Percentiles rank a stretch among this genome's conserved stretches.
These are phyloP conservation scores for Leucosporidium scottii DNA, from an alignment of 768 basidiomycete genomes.

Conservation along the genomic window DNA sequence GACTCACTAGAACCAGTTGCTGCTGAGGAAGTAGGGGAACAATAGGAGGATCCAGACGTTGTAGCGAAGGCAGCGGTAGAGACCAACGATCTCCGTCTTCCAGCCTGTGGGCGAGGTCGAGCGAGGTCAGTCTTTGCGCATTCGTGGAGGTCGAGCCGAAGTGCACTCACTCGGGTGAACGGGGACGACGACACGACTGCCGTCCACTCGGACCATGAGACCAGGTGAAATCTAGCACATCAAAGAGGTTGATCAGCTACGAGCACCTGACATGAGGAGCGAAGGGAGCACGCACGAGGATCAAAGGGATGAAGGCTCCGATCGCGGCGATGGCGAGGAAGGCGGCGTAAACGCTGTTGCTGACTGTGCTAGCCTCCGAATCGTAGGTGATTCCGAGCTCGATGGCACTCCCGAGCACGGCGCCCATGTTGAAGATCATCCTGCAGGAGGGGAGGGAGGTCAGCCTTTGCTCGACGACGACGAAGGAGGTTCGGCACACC, in stretches of 20 bases:
- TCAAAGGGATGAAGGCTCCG: constrained; percentile 36
- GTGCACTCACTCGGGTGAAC: constrained; percentile 5
- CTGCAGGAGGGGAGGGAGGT: too few relatives aligned
- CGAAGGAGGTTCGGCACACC: not conserved
- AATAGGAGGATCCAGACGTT: constrained; percentile 64
- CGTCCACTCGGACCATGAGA: constrained; percentile 58
- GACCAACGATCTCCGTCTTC: constrained; percentile 66
- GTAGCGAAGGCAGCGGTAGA: constrained; percentile 60
- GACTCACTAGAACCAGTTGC: not conserved
- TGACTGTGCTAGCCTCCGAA: constrained; percentile 27
- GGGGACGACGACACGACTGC: constrained; percentile 13
- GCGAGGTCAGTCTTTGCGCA: too few relatives aligned
- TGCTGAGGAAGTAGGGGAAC: constrained; percentile 49
- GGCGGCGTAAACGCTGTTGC: constrained; percentile 53
- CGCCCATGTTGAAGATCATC: constrained; percentile 57
- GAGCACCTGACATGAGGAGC: not conserved
- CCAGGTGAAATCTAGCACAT: constrained; percentile 49
- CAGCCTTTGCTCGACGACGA: too few relatives aligned
- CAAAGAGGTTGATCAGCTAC: not conserved
- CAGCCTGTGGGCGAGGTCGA: constrained; percentile 42
- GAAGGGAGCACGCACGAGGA: constrained; percentile 49
- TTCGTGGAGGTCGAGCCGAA: too few relatives aligned
- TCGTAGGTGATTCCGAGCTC: constrained; percentile 28
- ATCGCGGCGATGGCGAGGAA: constrained; percentile 57
- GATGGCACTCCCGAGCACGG: constrained; percentile 32